Evolutionary conservation across 2,329 filamentous ascomycete species (phyloP), one percentile per base, ranked within the genome.

Genomic region (Verticillium nonalfalfae): DNA sequence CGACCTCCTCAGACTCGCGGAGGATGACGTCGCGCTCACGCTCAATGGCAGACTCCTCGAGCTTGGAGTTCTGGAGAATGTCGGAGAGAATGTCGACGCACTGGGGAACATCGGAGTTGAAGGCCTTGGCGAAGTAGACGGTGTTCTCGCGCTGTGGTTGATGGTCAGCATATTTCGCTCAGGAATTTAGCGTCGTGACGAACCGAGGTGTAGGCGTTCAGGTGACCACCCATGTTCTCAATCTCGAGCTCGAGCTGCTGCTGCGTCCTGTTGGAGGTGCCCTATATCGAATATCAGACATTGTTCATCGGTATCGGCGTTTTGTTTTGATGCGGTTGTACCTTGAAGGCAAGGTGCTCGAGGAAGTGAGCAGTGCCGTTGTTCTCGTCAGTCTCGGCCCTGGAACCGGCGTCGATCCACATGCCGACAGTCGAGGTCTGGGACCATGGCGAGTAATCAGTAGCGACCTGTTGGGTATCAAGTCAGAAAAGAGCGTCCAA

Each of bases 341-440:
- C 93, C 91, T 99, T 99, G 89, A 99, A 99, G 72, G 96, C 96
- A 78, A 99, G 87, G 84, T 99, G 95, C 86, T 99, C 95, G 72
- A 99, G 88, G 85, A 99, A 99, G 84, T 99, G 95, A 74, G 95
- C 95, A 72, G 95, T 99, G 80, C 95, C 95, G 83, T 98, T 99
- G 75, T 91, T 98, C 87, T 93, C 93, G 81, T 95, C 89, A 71
- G 95, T 99, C 86, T 99, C 95, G 78, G 95, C 93, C 79, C 95
- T 87, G 79, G 93, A 97, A 76, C 95, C 95, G 77, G 96, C 94
- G 81, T 99, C 96, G 78, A 99, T 99, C 93, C 95, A 99, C 69
- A 99, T 92, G 77, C 95, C 95, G 73, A 98, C 93, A 61, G 94
- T 98, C 73, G 93, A 97, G 65, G 95, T 98, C 84, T 98, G 93